phyloP scores from a whole-genome alignment of 2,329 filamentous ascomycete species.

The Setomelanomma holmii region DNA sequence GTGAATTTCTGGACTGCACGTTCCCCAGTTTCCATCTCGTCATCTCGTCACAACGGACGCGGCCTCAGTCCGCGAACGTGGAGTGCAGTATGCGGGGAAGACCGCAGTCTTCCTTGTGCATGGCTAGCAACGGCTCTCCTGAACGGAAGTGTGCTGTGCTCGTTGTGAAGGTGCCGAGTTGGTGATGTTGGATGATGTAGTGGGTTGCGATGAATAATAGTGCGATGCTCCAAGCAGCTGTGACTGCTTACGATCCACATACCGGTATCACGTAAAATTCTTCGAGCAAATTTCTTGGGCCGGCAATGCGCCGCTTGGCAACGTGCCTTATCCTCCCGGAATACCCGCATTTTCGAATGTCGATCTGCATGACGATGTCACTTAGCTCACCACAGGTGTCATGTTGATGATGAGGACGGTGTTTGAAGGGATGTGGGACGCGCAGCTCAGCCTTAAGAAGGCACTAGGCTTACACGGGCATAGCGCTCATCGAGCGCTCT shows the following conservation, averaged over 20 bases:
- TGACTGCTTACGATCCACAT: constrained; percentile 34
- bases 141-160: constrained; percentile 9
- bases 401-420: neutral
- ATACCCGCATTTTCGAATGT: constrained; percentile 20
- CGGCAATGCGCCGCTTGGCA: constrained; percentile 29
- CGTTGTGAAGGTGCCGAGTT: constrained; percentile 11
- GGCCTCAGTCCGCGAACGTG: constrained; percentile 19
- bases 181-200: constrained; percentile 26
- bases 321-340: constrained; percentile 16
- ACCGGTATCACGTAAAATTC: constrained; percentile 42
- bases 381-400: constrained; percentile 8
- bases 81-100: constrained; percentile 36
- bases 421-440: neutral
- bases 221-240: constrained; percentile 23
- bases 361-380: constrained; percentile 9
- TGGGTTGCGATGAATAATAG: constrained; percentile 42
- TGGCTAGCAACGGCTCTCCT: constrained; percentile 28
- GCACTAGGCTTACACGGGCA: too few relatives aligned
- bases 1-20: constrained; percentile 9
- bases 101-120: constrained; percentile 4
- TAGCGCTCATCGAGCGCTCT: too few relatives aligned
- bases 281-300: constrained; percentile 33
- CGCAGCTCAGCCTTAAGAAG: too few relatives aligned
- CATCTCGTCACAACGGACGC: constrained; percentile 5
- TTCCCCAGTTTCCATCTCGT: constrained; percentile 11